Evolutionary conservation across 257 asterid genomes (phyloP), one percentile per base, ranked within the genome.

Genomic region (Plantago ovata): DNA sequence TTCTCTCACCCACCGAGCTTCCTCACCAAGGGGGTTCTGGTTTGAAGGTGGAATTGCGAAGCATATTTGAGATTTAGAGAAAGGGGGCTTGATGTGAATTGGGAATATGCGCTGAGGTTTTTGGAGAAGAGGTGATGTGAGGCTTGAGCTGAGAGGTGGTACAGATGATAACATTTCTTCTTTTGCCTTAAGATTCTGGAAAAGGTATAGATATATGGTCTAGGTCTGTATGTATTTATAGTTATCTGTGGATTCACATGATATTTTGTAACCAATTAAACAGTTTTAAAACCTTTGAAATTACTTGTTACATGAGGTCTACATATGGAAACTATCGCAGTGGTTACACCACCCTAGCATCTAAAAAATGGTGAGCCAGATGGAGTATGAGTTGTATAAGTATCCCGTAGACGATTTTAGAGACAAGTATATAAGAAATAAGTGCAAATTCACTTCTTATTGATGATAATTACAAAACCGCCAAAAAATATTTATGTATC

Each of bases 1-100:
- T 44, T 92, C 96, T 78, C 97, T 70, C 51, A 82, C 78, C 98
- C 98, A 92, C 58, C 94, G 88, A 3, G 83, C 76, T 65, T 88
- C 98, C 61, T 81, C 90, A 43, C 67, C 72, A 11, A 49, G 43
- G 22, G 75, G 63, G 50, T 67, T 65, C 36, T 69, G 69, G 71
- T 67, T 70, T 2, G 95, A 72, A 38, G 83, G 75, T 0, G 82
- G 60, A 54, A 66, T 54, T 33, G 95, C 7, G 69, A 75, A 91
- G 80, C 98, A 83, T 75, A 83, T 38, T 50, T 74, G 86, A 42
- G 89, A 71, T 42, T 73, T 69, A 4, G 71, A 64, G 4, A 22
- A 22, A 50, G 21, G 58, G 20, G 57, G 61, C 50, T 58, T 64
- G 8, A 40, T 49, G 67, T 68, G 51, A 40, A 61, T 43, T n/a